A percentile compares a stretch with the other conserved stretches of the same genome.
Conservation (phyloP, 2,329 filamentous ascomycete genomes). For the Diaporthe eres region DNA sequence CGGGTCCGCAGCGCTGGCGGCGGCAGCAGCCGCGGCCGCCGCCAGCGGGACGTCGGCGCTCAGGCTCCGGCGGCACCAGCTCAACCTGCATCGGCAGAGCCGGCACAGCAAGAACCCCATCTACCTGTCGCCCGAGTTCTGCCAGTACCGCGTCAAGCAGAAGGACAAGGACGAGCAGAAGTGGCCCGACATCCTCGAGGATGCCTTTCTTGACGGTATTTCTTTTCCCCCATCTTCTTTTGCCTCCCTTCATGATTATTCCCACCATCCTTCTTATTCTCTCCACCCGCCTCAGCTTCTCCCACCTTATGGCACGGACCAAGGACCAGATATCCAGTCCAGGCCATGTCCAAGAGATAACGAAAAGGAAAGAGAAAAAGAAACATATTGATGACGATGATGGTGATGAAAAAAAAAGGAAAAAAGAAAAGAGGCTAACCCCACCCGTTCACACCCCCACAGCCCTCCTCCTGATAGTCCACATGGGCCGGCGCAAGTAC, state of each 20-base stretch:
- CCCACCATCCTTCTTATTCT: neutral
- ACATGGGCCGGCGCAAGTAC: constrained; percentile 77
- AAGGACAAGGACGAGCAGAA: constrained; percentile 73
- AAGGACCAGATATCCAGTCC: neutral
- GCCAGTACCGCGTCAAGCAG: constrained; percentile 76
- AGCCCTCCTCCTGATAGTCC: constrained; percentile 76
- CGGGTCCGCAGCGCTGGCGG: constrained; percentile 6
- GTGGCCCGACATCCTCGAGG: constrained; percentile 74
- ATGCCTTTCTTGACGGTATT: constrained; percentile 78
- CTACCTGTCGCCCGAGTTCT: constrained; percentile 73
- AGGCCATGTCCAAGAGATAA: neutral
- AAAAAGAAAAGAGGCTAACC: neutral
- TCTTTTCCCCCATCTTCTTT: constrained; percentile 34
- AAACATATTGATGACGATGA: too few relatives aligned
- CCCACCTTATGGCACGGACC: neutral
- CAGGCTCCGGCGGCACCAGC: constrained; percentile 51
- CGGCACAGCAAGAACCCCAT: constrained; percentile 68
- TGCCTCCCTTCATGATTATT: neutral
- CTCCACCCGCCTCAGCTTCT: neutral
- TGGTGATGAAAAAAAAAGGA: too few relatives aligned
- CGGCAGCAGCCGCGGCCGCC: neutral
- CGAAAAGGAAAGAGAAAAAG: neutral
- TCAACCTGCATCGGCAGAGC: constrained; percentile 49
- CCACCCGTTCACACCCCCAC: neutral
- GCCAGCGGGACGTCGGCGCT: constrained; percentile 39